Evolutionary conservation across 345 rosid genomes (phyloP).

Genomic region (Eucalyptus victrix): DNA sequence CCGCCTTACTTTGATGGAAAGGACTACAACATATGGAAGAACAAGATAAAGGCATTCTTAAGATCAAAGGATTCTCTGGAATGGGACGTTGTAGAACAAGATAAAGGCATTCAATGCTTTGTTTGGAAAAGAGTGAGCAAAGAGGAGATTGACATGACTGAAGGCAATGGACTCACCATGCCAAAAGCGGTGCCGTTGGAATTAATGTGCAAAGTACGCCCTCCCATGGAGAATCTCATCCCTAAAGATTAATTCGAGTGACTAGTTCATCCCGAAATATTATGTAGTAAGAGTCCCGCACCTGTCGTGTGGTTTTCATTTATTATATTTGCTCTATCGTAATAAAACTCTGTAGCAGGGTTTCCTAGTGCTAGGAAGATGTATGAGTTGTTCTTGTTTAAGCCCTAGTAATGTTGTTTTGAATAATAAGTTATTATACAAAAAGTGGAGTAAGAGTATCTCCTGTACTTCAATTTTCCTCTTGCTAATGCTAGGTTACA

Average conservation of each 20-base stretch:
- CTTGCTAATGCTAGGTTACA: background rate
- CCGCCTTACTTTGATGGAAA: too few relatives aligned
- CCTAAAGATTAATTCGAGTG: slow-evolving; percentile 12
- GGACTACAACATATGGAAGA: too few relatives aligned
- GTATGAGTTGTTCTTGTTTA: background rate
- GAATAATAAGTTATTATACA: background rate
- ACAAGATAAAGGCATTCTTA: too few relatives aligned
- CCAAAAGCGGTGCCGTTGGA: background rate
- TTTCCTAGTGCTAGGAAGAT: background rate
- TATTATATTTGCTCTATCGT: background rate
- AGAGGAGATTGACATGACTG: background rate
- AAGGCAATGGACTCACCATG: background rate
- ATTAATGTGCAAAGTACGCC: background rate
- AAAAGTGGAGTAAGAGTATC: background rate
- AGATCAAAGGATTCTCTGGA: too few relatives aligned
- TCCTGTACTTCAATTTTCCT: background rate
- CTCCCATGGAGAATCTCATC: background rate
- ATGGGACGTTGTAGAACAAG: too few relatives aligned
- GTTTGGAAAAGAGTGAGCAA: background rate
- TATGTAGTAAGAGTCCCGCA: background rate
- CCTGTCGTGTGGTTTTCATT: background rate
- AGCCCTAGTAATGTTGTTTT: background rate
- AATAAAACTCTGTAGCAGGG: background rate
- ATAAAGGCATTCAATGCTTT: too few relatives aligned
- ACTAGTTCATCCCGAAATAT: background rate